Base-by-base conservation (phyloP, 2,329 filamentous ascomycete species). In the Ascosphaera pollenicola region DNA sequence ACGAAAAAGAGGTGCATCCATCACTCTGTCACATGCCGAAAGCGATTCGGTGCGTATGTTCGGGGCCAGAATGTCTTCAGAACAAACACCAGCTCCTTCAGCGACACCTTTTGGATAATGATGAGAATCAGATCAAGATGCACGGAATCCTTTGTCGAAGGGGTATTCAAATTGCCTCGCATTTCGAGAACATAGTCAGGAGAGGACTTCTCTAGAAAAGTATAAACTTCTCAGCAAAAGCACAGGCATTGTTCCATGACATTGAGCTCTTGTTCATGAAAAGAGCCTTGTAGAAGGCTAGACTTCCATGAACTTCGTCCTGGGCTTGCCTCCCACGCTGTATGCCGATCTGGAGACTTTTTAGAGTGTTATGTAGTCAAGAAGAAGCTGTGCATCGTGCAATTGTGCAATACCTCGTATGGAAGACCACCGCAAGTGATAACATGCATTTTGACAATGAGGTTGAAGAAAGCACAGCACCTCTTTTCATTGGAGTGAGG, bases 1-100 rank as follows among this genome's bases (percentile, higher is more conserved):
- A 72, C 7, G 60, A 59, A 8, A 73, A 47, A 15, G 65, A 60
- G 3, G 70, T 72, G 46, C 70, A 74, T 8, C 69, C 70, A 48
- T 74, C 70, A 35, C 55, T 64, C 44, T n/a, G n/a, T n/a, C 69
- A 68, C 42, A 65, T 50, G 0, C 69, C 70, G 44, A 69, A 69
- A 1, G 66, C 64, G 38, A 73, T 70, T 73, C 69, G 0, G 68
- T 73, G 10, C 70, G 62, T 17, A 70, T 67, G 44, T 74, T 73
- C 39, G 73, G 51, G 0, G 70, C 69, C 7, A 73, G 53, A 31
- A 74, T 67, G 17, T 67, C 63, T 7, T 65, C 53, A 1, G 70
- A 44, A n/a, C 60, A 51, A 4, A 60, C 47, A 0, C 50, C 55
- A 0, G 68, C 59, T 4, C 69, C 70, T 19, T 67, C 59, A 1